Base-by-base conservation (phyloP, 345 rosid genomes). In the Populus deltoides region DNA sequence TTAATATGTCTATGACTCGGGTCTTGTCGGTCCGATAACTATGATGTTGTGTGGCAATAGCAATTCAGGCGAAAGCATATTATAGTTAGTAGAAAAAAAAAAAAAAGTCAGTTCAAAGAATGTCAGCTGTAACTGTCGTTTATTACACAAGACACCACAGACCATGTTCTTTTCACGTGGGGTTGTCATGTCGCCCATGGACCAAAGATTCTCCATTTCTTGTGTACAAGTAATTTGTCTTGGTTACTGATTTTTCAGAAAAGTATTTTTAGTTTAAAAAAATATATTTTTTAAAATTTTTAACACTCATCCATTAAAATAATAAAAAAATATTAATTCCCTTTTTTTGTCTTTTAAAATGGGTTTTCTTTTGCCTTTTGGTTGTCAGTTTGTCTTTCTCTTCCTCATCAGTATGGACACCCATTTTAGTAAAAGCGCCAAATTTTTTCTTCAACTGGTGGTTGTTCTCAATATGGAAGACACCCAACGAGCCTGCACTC, bases 181-280 rank as follows among this genome's bases (percentile, higher is more conserved):
- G 36, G 36, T 43, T 68, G 55, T 63, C 68, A 8, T 75, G 65
- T 10, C 20, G n/a, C 25, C 65, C 55, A 39, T 11, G 27, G 31
- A 35, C 51, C 47, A 81, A 31, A 66, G 83, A 76, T 76, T 76
- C 76, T 63, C 62, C 70, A 57, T 41, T 59, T 63, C 72, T 69
- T 24, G 38, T 2, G 45, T 9, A 41, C 45, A 41, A 33, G 35
- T 33, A 33, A 33, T 33, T 4, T 33, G 36, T 4, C 5, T 4
- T 33, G 36, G 36, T 33, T 33, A 33, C 6, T 33, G 36, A 33
- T 33, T 33, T 33, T 4, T 4, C 6, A 33, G 36, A 33, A 33
- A 33, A 38, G 33, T 38, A 38, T 38, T 38, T 38, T 38, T 38
- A 38, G 7, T 41, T 41, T 41, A 0, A 10, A 41, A 41, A 41